A percentile compares a stretch with the other conserved stretches of the same genome.
These are phyloP conservation scores for Fusarium ambrosium DNA, from an alignment of 2,329 filamentous ascomycete species.

Conservation along the genomic window DNA sequence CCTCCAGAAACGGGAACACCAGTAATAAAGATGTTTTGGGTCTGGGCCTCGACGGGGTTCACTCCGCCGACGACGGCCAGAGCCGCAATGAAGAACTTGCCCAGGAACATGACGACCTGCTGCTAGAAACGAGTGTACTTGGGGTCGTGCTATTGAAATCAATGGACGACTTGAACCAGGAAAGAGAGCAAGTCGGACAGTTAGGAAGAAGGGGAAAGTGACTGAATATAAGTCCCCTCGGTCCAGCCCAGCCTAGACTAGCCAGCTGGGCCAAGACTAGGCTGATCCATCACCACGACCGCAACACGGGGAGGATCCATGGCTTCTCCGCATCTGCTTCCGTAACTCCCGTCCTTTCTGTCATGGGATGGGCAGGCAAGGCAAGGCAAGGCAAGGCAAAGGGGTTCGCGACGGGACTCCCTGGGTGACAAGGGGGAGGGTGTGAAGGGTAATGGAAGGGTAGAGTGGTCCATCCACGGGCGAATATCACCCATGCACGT, in stretches of 20 bases:
- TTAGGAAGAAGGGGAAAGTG: constrained; percentile 30
- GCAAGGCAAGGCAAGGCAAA: constrained; percentile 28
- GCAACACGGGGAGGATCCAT: constrained; percentile 27
- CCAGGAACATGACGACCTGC: constrained; percentile 39
- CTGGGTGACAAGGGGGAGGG: constrained; percentile 42
- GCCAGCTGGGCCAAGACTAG: constrained; percentile 29
- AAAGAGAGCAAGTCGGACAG: constrained; percentile 17
- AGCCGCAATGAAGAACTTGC: constrained; percentile 38
- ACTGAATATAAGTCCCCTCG: constrained; percentile 28
- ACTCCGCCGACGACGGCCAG: constrained; percentile 45
- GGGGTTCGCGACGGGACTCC: constrained; percentile 36
- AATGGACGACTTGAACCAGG: constrained; percentile 40
- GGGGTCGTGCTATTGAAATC: constrained; percentile 31
- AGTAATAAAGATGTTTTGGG: constrained; percentile 50
- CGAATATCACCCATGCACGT: constrained; percentile 40
- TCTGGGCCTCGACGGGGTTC: constrained; percentile 43
- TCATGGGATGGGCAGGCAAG: constrained; percentile 19
- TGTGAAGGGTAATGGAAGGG: constrained; percentile 23
- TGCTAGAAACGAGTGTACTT: constrained; percentile 29
- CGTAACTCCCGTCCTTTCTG: constrained; percentile 35
- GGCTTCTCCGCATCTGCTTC: constrained; percentile 37
- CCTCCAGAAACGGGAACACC: constrained; percentile 56
- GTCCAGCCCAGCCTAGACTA: background rate
- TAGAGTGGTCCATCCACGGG: constrained; percentile 21
- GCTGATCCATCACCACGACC: background rate